These are phyloP conservation scores for Mycosphaerella sp. DNA, from an alignment of 2,329 filamentous ascomycete genomes.

Conservation along the genomic window DNA sequence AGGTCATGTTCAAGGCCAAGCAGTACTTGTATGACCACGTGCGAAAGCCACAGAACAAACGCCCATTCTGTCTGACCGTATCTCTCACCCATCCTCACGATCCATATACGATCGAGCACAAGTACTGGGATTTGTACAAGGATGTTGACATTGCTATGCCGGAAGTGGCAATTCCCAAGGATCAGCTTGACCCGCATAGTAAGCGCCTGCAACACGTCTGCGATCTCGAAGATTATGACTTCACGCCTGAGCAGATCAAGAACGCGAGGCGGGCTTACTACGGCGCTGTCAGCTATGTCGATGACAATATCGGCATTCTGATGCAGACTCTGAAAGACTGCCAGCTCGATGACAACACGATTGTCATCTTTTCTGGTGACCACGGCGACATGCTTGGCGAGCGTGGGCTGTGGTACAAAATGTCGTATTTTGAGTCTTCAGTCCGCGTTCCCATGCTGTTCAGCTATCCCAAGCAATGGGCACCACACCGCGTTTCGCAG, in stretches of 20 bases:
- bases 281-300: constrained; percentile 86
- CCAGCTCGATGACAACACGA: constrained; percentile 74
- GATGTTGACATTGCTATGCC: constrained; percentile 81
- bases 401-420: constrained; percentile 92
- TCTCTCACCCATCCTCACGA: constrained; percentile 94
- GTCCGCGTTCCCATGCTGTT: constrained; percentile 83
- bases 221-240: constrained; percentile 77
- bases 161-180: constrained; percentile 68
- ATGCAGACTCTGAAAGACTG: constrained; percentile 72
- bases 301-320: constrained; percentile 82
- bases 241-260: constrained; percentile 80
- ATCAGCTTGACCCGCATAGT: constrained; percentile 80
- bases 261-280: constrained; percentile 84
- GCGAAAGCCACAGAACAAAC: constrained; percentile 64
- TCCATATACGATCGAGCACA: constrained; percentile 86
- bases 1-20: constrained; percentile 85
- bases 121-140: constrained; percentile 91
- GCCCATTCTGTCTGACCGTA: constrained; percentile 83
- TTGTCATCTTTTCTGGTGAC: constrained; percentile 87
- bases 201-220: constrained; percentile 79
- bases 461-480: constrained; percentile 69
- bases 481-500: constrained; percentile 67
- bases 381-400: constrained; percentile 96
- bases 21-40: constrained; percentile 90
- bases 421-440: constrained; percentile 92